Base-by-base conservation (phyloP, 805 yeast genomes). In the Blastobotrys terrestris region DNA sequence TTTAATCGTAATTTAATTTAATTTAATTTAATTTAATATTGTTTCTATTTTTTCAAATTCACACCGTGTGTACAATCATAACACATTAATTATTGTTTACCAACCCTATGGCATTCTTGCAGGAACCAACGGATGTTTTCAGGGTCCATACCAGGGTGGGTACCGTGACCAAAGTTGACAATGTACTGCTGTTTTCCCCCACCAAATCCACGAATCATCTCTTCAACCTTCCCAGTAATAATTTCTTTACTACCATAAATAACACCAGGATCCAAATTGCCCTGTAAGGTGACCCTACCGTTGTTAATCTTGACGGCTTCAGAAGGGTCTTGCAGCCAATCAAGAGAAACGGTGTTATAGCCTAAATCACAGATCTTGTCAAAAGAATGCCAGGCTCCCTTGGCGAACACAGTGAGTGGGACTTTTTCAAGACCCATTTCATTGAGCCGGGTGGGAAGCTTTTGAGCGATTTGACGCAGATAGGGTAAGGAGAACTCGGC, bases 131-230 rank as follows among this genome's bases (percentile, higher is more conserved):
- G 83, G 56, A 94, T 80, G 68, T 85, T 85, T 58, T 87, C 96
- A 8, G 98, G 96, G 58, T 88, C 85, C 96, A 94, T 90, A 72
- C 87, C 89, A 19, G 99, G 99, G 67, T 90, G 97, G 19, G 99
- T 94, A 15, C 99, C 99, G 63, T 94, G 99, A 46, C 99, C 99
- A 65, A 94, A 87, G 74, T 94, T 94, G 61, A 92, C 84, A 60
- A 94, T 92, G 72, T 94, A 94, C 63, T 85, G 79, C 64, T 87
- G 81, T 69, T 89, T 89, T 19, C 97, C 97, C 45, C 95, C 95
- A n/a, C 94, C 94, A 66, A 94, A 94, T 4, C 91, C 95, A 54
- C 75, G 67, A 55, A 94, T 85, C 99, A 94, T 94, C 58, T 77
- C 77, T 71, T 87, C 87, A 15, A 87, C 96, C 71, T 90, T 90